These are phyloP conservation scores for Trichoderma endophyticum DNA, from an alignment of 2,329 filamentous ascomycete genomes.

Conservation along the genomic window DNA sequence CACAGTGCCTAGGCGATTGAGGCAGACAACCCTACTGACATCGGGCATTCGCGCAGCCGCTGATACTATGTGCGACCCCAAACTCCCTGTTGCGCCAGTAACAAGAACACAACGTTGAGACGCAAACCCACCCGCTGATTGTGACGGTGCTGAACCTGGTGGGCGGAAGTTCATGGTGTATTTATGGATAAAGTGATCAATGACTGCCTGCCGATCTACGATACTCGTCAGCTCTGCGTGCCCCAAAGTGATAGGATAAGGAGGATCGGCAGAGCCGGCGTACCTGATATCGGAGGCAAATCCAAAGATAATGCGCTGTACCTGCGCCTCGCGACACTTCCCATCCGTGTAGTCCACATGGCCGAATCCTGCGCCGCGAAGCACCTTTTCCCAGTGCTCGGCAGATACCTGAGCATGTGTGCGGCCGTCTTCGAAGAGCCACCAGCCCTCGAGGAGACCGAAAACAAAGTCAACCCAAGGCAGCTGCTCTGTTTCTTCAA, in stretches of 20 bases:
- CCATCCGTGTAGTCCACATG: constrained; percentile 25
- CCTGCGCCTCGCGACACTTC: constrained; percentile 7
- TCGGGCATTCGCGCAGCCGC: neutral
- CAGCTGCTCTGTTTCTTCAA: constrained; percentile 20
- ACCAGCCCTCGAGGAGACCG: constrained; percentile 37
- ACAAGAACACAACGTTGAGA: neutral
- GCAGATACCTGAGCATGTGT: constrained; percentile 17
- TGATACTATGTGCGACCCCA: neutral
- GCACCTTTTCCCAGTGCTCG: constrained; percentile 17
- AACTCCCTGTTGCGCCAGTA: neutral
- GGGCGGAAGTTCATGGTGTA: neutral
- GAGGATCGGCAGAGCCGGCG: neutral
- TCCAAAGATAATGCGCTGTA: neutral
- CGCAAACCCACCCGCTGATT: neutral
- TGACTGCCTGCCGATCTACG: neutral
- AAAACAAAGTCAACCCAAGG: constrained; percentile 33
- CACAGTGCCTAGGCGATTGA: neutral
- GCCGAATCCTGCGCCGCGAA: constrained; percentile 20
- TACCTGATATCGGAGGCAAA: neutral
- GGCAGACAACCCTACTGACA: neutral
- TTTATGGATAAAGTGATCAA: neutral
- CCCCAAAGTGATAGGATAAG: neutral
- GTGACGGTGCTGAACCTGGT: neutral
- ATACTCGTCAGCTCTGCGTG: neutral
- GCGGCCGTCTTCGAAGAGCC: constrained; percentile 27